Evolutionary conservation across 192 early-diverging fungal species (phyloP), one percentile per base, ranked within the genome.

Genomic region (Dimargaris verticillata): DNA sequence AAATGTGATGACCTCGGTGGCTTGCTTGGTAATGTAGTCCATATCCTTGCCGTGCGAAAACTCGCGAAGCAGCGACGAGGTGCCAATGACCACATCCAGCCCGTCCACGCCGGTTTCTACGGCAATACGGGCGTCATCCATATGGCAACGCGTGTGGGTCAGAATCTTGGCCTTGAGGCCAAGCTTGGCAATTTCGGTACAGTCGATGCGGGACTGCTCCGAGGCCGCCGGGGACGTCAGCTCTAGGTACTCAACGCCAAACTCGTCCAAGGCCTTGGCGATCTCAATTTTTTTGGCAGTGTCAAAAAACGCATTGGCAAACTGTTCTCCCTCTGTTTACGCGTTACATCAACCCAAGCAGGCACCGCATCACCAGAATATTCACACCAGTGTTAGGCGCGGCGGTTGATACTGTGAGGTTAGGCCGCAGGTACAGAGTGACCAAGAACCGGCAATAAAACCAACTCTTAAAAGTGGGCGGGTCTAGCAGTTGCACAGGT

Each of bases 21-120:
- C 95, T 65, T 89, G 84, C 69, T 92, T 83, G 74, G 88, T 91
- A 62, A 98, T 98, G 76, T 88, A 91, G 47, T 89, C 85, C 90
- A 98, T 98, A 71, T 98, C 93, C 77, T 98, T 98, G 63, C 95
- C 95, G 69, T 98, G 95, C 60, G 92, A 95, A 78, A 96, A 96
- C 75, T 98, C 92, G 52, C 95, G 83, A 58, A 98, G 78, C 66
- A 86, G 92, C 33, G 91, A 92, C 60, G 88, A 91, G 13, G 95
- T 98, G 46, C 95, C 95, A 70, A 98, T 98, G 47, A 98, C 95
- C 22, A 98, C 89, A 65, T 96, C 91, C 51, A 98, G 79, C 42
- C 95, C 95, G 66, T 95, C 90, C 6, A 98, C 95, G 61, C 92
- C 93, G 0, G 95, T 98, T 65, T 95, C 90, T 42, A 95, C 90